Evolutionary conservation across 176 grass and related monocot genomes (phyloP).

Genomic region (Zoysia pacifica): DNA sequence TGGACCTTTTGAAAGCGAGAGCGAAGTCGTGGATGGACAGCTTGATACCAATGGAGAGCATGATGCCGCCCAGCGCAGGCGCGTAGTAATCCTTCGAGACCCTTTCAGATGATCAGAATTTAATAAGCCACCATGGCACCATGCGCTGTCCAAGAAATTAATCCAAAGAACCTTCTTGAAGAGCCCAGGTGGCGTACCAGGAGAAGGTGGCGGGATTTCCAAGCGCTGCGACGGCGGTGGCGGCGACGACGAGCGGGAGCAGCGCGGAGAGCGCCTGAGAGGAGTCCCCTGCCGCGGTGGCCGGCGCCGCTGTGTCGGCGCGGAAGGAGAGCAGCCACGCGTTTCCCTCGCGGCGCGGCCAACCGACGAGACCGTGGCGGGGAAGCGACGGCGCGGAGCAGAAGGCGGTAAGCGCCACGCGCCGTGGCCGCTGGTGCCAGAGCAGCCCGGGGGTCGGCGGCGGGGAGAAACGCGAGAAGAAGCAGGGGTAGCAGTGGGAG

Average conservation of each 20-base stretch:
- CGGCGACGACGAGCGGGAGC: slow-evolving; percentile 76
- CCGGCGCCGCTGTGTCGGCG: slow-evolving; percentile 7
- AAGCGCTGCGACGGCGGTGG: slow-evolving; percentile 71
- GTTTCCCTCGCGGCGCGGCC: slow-evolving; percentile 55
- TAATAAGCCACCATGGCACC: neutral
- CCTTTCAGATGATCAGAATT: slow-evolving; percentile 33
- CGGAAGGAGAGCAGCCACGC: slow-evolving; percentile 60
- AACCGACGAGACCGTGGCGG: slow-evolving; percentile 49
- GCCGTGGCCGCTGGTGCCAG: slow-evolving; percentile 14
- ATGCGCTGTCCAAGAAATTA: neutral
- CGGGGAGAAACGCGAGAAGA: too few relatives aligned
- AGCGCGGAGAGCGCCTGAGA: slow-evolving; percentile 66
- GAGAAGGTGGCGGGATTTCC: slow-evolving; percentile 77
- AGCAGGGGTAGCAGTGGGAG: too few relatives aligned
- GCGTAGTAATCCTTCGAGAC: slow-evolving; percentile 92
- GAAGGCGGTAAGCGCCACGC: slow-evolving; percentile 36
- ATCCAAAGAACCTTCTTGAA: slow-evolving; percentile 24
- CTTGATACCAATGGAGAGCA: slow-evolving; percentile 93
- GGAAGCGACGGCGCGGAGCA: slow-evolving; percentile 59
- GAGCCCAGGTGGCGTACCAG: slow-evolving; percentile 47
- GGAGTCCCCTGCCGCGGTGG: slow-evolving; percentile 36
- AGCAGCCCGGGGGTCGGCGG: slow-evolving; percentile 12
- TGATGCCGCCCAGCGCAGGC: slow-evolving; percentile 83
- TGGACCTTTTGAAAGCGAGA: slow-evolving; percentile 72
- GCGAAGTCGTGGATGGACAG: slow-evolving; percentile 87